Conservation (phyloP, 177 flowering plant species). For the Vitis hybrid region DNA sequence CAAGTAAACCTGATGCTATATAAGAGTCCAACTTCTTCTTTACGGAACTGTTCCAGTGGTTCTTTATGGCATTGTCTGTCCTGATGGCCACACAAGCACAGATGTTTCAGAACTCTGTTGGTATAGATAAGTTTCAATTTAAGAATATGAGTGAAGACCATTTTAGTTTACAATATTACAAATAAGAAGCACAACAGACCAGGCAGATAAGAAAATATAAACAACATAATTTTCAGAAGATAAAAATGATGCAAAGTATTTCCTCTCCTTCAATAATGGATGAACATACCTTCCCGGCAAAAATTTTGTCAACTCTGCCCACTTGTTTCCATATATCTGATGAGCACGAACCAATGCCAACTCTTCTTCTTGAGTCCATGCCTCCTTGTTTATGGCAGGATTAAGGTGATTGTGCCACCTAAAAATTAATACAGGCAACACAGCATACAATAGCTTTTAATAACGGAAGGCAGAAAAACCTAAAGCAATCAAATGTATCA, state of each 20-base stretch:
- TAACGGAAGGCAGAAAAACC: not conserved
- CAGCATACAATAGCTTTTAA: not conserved
- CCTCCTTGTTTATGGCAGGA: slow-evolving; percentile 90
- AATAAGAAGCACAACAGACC: not conserved
- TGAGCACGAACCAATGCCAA: slow-evolving; percentile 86
- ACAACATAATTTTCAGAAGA: not conserved
- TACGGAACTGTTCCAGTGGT: slow-evolving; percentile 98
- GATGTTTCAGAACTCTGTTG: slow-evolving; percentile 13
- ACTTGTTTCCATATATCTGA: slow-evolving; percentile 91
- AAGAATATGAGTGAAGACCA: no score
- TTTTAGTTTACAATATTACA: not conserved
- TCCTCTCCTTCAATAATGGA: slow-evolving; percentile 3
- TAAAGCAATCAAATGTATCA: no score
- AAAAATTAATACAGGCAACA: not conserved
- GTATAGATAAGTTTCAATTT: not conserved
- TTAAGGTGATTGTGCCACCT: slow-evolving; percentile 99
- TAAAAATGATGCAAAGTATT: not conserved
- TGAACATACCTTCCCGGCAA: slow-evolving; percentile 85
- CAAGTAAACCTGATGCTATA: slow-evolving; percentile 76
- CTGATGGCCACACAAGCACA: slow-evolving; percentile 47
- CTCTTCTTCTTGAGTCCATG: slow-evolving; percentile 98
- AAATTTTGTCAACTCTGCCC: slow-evolving; percentile 96
- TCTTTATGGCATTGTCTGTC: slow-evolving; percentile 99
- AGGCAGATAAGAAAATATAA: not conserved
- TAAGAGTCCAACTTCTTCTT: slow-evolving; percentile 89